Evolutionary conservation across 176 grass and related monocot genomes (phyloP), one percentile per base, ranked within the genome.

Genomic region (Aegilops sharonensis): DNA sequence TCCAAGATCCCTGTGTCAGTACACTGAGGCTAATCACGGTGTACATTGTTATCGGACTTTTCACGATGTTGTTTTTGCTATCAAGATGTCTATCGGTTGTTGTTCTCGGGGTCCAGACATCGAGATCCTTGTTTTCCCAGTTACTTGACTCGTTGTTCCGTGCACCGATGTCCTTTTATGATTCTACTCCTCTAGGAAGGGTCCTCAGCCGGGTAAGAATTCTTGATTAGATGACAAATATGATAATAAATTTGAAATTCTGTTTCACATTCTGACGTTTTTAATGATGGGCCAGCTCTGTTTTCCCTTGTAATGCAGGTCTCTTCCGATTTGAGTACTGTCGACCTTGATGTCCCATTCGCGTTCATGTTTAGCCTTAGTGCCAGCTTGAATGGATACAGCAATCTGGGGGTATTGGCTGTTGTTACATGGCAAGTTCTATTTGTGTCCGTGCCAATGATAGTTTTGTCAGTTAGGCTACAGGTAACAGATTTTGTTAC

Each of bases 351-450:
- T 85, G 68, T 98, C 79, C 96, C 96, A 29, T 98, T 98, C 29
- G 32, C 29, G 66, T 88, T 98, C 43, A 79, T 89, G 68, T 91
- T 85, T 73, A 92, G 85, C 80, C 13, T 81, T n/a, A 65, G 81
- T 74, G 74, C 93, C 56, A 94, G 86, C 64, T 10, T 98, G 78
- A 89, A 88, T 91, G 86, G 76, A 70, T 98, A 88, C 69, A 89
- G 90, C 60, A 98, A 94, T 88, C 75, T 98, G 56, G 96, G 93
- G 23, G 87, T 98, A 50, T 85, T 95, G 78, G 90, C 93, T 89
- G 78, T 92, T 88, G 88, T 98, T 77, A 95, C 96, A 47, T 98
- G 93, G 96, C 84, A 95, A 92, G 92, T 98, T 83, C 64, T 98
- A 78, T 98, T 98, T 73, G 67, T 98, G 42, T 82, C 88, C 0